phyloP scores from a whole-genome alignment of 805 yeast genomes.

The Cyberlindnera veronae region DNA sequence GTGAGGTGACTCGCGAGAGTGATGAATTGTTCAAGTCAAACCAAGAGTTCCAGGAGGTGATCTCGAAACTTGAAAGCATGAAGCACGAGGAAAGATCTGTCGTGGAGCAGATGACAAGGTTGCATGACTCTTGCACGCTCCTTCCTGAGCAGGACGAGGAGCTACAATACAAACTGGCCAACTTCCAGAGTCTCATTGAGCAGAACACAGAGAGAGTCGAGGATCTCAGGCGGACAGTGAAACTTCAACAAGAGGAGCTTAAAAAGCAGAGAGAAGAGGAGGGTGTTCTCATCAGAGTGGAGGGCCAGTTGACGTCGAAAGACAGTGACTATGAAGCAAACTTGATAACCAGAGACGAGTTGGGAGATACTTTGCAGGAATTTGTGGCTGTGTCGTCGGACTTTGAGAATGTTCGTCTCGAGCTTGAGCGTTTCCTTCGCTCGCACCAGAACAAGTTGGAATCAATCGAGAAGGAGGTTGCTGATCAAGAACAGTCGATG shows the following conservation, averaged over 20 bases:
- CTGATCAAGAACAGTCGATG: conserved; percentile 17
- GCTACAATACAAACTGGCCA: conserved; percentile 36
- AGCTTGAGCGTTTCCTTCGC: conserved; percentile 1
- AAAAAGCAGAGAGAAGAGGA: conserved; percentile 30
- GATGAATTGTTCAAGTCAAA: conserved; percentile 67
- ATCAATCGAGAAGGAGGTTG: conserved; percentile 8
- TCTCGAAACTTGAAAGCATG: conserved; percentile 60
- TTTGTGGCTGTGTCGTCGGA: neutral
- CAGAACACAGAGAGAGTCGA: conserved; percentile 30
- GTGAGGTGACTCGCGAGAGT: conserved; percentile 51
- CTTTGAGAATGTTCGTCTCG: conserved; percentile 3
- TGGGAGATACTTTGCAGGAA: conserved; percentile 10
- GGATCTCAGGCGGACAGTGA: conserved; percentile 24
- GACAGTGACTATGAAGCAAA: conserved; percentile 33
- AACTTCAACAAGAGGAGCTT: conserved; percentile 24
- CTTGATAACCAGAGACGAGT: conserved; percentile 19
- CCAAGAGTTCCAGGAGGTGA: conserved; percentile 73
- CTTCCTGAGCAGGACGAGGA: conserved; percentile 43
- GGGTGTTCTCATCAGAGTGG: conserved; percentile 39
- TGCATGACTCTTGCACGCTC: conserved; percentile 43
- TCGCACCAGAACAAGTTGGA: conserved; percentile 12
- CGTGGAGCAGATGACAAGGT: conserved; percentile 47
- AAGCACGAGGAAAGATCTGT: conserved; percentile 44
- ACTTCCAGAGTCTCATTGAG: conserved; percentile 36
- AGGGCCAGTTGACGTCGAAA: conserved; percentile 54